phyloP scores from a whole-genome alignment of 805 yeast genomes.

The Kluyveromyces lactis region DNA sequence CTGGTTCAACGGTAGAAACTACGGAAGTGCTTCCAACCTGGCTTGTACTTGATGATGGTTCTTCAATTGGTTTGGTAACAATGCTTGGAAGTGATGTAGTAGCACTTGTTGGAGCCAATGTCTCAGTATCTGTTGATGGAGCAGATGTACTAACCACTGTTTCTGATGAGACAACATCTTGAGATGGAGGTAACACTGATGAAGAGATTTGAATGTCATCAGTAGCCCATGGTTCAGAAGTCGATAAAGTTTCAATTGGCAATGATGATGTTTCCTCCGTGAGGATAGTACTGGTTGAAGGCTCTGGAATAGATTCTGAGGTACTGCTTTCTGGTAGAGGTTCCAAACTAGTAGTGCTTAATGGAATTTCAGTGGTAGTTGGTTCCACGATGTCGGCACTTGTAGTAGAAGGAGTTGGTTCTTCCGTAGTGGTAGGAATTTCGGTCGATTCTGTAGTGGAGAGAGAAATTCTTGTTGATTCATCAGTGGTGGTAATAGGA shows the following conservation, averaged over 20 bases:
- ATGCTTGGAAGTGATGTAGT: slow-evolving; percentile 2
- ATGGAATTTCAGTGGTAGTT: not conserved
- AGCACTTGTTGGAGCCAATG: slow-evolving; percentile 7
- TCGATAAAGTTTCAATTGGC: not conserved
- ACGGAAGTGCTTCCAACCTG: not conserved
- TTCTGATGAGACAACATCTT: not conserved
- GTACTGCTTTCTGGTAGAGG: not conserved
- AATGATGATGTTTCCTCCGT: not conserved
- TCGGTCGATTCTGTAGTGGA: not conserved
- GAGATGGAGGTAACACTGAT: slow-evolving; percentile 1
- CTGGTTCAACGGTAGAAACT: not conserved
- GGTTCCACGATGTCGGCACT: not conserved
- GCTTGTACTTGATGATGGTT: not conserved
- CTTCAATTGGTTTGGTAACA: not conserved
- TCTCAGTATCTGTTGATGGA: slow-evolving; percentile 2
- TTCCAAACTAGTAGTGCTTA: not conserved
- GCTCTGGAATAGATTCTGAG: not conserved
- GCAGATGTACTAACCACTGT: not conserved
- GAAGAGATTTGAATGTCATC: not conserved
- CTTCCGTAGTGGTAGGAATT: not conserved
- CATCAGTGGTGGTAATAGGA: not conserved
- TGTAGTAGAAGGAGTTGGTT: not conserved
- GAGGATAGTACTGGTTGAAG: not conserved
- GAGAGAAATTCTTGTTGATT: not conserved
- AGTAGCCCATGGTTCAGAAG: not conserved